Evolutionary conservation across 305 asterid genomes (phyloP), one percentile per base, ranked within the genome.

Genomic region (Fraxinus paxiana): DNA sequence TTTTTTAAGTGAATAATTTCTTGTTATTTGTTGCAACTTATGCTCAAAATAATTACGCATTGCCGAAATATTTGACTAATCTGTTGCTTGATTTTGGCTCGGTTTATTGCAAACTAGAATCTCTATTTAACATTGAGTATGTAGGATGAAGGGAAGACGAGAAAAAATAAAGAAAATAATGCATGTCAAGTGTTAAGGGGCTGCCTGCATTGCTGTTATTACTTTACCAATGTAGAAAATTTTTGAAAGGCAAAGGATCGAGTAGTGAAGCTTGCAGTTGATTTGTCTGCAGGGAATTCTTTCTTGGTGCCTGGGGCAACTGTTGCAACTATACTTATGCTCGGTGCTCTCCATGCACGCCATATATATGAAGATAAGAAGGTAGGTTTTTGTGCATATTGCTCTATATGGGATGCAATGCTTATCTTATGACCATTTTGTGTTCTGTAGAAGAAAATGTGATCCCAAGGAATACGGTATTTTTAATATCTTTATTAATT

Each of bases 271-370:
- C 26, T 65, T 74, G 75, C 17, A 54, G 77, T 80, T 75, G 17
- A 61, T 76, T 74, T 79, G 8, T 82, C 75, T 82, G 90, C 90
- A 92, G 98, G 96, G 77, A 88, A 89, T 81, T 80, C 84, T 73
- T 89, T 91, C 83, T 85, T 92, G 77, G 84, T 93, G 82, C 97
- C 98, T 79, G 98, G 97, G 81, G 97, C 98, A 69, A 95, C 98
- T 18, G 85, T 85, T 61, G 98, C 97, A 77, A 91, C 97, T 48
- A 88, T 95, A 85, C 88, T 93, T 79, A 95, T 95, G 98, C 98
- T 95, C 75, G 98, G 98, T 73, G 94, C 96, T 79, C 96, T 95
- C 78, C 98, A 95, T 85, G 89, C 90, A 75, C 97, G 98, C 56
- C 94, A 98, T 84, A 86, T 95, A 35, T 93, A 93, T 72, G 88